Base-by-base conservation (phyloP, 805 yeast species). In the Wickerhamiella azyma region DNA sequence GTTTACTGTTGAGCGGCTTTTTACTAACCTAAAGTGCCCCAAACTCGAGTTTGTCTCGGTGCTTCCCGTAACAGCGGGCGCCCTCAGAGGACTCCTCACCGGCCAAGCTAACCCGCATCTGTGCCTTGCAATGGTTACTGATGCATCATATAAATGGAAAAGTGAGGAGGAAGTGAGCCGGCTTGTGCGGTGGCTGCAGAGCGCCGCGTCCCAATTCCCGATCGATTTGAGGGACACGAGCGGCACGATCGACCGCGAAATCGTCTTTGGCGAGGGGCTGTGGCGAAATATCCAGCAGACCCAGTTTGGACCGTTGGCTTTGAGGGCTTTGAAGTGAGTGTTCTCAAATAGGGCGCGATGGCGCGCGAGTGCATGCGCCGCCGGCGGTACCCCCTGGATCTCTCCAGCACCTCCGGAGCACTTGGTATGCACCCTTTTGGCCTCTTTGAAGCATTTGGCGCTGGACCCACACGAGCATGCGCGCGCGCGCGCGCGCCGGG, bases 261-360 rank as follows among this genome's bases (percentile, higher is more conserved):
- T 42, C 13, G 21, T 30, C 13, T 42, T 42, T 26, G 29, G 45
- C 17, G 40, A 42, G 16, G 45, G 45, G 4, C 26, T 42, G 40
- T 42, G 45, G 45, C 14, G 39, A 11, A 42, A 35, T 26, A 36
- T 42, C 30, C 26, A 18, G n/a, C 45, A 42, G 26, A 42, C 45
- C 13, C 40, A 33, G 7, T 42, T 28, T 11, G 26, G 24, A 4
- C 32, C 21, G 9, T 16, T 21, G 17, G 35, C 41, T 9, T 8
- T 17, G 11, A 14, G 33, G 5, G 11, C 14, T 30, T 7, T 30
- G 16, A 30, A n/a, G 33, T 30, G n/a, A n/a, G 9, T 28, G n/a
- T n/a, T n/a, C n/a, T n/a, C n/a, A n/a, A n/a, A n/a, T n/a, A n/a
- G n/a, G n/a, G n/a, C n/a, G n/a, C n/a, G n/a, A n/a, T n/a, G n/a